Evolutionary conservation across 2,329 filamentous ascomycete genomes (phyloP).

Genomic region (Fusarium scirpi): DNA sequence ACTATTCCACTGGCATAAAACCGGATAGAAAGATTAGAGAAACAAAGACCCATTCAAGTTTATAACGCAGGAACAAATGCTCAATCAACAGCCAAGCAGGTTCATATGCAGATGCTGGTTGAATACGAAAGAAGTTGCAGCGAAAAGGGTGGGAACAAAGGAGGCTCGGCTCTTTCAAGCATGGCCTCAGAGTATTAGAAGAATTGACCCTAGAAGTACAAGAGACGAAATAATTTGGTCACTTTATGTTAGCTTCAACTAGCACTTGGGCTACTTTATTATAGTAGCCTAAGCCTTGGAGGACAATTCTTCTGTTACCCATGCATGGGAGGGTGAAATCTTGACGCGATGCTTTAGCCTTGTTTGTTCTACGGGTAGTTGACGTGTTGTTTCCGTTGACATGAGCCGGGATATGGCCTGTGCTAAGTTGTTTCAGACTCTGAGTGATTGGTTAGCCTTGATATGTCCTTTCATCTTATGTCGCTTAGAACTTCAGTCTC

Average conservation of each 20-base stretch:
- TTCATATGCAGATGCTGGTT: not conserved
- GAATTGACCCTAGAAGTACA: not conserved
- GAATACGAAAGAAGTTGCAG: slow-evolving; percentile 41
- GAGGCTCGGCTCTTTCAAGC: slow-evolving; percentile 24
- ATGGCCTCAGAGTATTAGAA: not conserved
- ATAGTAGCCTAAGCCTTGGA: not conserved
- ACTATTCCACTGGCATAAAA: not conserved
- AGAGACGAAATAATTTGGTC: not conserved
- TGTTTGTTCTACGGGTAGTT: slow-evolving; percentile 2
- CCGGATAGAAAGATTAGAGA: not conserved
- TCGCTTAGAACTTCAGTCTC: not conserved
- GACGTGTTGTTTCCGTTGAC: slow-evolving; percentile 28
- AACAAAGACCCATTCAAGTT: not conserved
- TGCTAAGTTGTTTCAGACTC: slow-evolving; percentile 23
- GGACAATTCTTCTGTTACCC: not conserved
- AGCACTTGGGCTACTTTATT: not conserved
- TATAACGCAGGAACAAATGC: slow-evolving; percentile 9
- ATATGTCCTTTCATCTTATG: not conserved
- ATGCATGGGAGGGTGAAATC: slow-evolving; percentile 19
- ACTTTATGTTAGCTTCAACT: too few relatives aligned
- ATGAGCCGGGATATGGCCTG: slow-evolving; percentile 35
- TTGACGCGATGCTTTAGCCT: slow-evolving; percentile 9
- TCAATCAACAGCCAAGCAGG: not conserved
- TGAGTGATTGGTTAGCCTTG: not conserved
- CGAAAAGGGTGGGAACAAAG: slow-evolving; percentile 31